Base-by-base conservation (phyloP, 306 rosid genomes). In the Canavalia gladiata region DNA sequence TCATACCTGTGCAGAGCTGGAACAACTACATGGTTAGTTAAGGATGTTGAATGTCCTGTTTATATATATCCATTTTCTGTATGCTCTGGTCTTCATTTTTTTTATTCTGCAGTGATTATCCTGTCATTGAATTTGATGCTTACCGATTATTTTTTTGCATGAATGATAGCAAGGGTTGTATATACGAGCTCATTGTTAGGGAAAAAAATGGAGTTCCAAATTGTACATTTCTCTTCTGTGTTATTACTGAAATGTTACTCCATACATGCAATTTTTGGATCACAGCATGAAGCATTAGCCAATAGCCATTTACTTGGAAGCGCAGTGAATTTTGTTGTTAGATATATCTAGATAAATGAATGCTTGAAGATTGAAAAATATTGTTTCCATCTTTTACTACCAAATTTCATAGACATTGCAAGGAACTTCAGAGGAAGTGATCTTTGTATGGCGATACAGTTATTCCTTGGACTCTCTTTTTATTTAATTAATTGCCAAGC, bases 11-110 rank as follows among this genome's bases (percentile, higher is more conserved):
- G 10, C 94, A 83, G 37, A 87, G 86, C 87, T 94, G 97, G 98
- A 94, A 86, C 87, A 90, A 86, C 67, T 94, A 94, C 84, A 66
- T 91, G 97, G 98, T 94, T 74, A 84, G 97, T 91, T 68, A 46
- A 58, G 68, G 68, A 11, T 45, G 41, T 34, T 82, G 34, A 65
- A 37, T 39, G 59, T 43, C 52, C 49, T 25, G 42, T 28, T 42
- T 51, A 29, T 66, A 29, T 66, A 29, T 52, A 9, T 76, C 37
- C 37, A 68, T 58, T 71, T 77, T 30, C 35, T 68, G 43, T 51
- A 47, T 59, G 60, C 68, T 41, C 1, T 39, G 35, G 39, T 41
- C 73, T 46, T 54, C 6, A 4, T 75, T 76, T 46, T 74, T 43
- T 67, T 8, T 2, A 79, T 47, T 73, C 59, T 7, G 41, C 55